Percentiles rank a stretch among this genome's conserved stretches.
phyloP scores from a whole-genome alignment of 805 yeast species.

The Tetrapisispora pingtungensis region DNA sequence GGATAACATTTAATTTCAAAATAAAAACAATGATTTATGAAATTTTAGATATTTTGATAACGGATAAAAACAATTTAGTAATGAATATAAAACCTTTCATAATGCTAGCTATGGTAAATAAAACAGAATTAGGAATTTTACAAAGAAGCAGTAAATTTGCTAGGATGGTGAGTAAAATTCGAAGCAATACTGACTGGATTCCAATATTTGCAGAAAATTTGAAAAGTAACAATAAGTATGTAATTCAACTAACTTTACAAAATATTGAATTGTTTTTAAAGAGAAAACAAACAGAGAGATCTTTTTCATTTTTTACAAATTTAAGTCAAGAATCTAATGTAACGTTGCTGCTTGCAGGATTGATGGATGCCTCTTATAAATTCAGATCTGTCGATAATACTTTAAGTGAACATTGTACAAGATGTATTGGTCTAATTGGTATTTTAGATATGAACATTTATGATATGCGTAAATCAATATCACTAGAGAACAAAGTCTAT shows the following conservation, averaged over 20 bases:
- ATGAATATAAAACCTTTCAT: conserved; percentile 30
- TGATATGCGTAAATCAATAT: conserved; percentile 32
- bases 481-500: conserved; percentile 37
- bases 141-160: conserved; percentile 44
- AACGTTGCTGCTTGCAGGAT: conserved; percentile 40
- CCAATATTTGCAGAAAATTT: conserved; percentile 22
- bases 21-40: conserved; percentile 43
- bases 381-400: conserved; percentile 39
- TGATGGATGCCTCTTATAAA: conserved; percentile 47
- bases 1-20: conserved; percentile 40
- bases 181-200: conserved; percentile 16
- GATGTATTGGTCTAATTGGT: conserved; percentile 68
- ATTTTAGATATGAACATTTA: conserved; percentile 52
- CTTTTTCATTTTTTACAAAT: conserved; percentile 34
- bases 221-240: conserved; percentile 35
- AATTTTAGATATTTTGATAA: conserved; percentile 33
- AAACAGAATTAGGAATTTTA: conserved; percentile 39
- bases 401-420: conserved; percentile 52
- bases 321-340: conserved; percentile 27
- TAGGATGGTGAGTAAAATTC: conserved; percentile 33
- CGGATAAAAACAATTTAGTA: conserved; percentile 12
- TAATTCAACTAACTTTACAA: conserved; percentile 59
- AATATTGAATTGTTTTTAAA: conserved; percentile 49
- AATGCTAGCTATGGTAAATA: conserved; percentile 63
- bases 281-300: conserved; percentile 38